These are phyloP conservation scores for Globisporangium iwayamae DNA, from an alignment of 352 stramenopile species.

Conservation along the genomic window DNA sequence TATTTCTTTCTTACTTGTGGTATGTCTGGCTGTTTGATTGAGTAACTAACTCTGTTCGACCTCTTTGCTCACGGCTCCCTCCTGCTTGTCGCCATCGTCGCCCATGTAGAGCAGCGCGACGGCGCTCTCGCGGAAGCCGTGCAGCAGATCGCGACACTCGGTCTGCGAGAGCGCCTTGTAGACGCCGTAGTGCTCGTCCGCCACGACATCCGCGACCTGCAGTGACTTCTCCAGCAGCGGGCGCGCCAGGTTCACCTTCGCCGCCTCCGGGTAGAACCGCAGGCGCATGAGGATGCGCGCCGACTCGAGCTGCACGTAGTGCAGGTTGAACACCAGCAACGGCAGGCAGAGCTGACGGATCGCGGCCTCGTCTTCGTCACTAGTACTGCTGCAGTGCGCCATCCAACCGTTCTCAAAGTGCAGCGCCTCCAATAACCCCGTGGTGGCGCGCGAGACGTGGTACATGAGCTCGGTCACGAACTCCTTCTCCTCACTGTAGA, in stretches of 20 bases:
- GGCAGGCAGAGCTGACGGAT: conserved; percentile 63
- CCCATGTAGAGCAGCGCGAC: conserved; percentile 35
- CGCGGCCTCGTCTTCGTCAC: conserved; percentile 35
- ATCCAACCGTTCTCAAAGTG: conserved; percentile 84
- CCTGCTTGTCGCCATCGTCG: too few species aligned
- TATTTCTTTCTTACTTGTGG: too few species aligned
- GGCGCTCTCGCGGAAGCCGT: conserved; percentile 64
- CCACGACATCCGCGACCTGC: conserved; percentile 72
- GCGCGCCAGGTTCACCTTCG: conserved; percentile 52
- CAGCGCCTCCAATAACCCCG: conserved; percentile 58
- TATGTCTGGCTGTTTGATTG: too few species aligned
- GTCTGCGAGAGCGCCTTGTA: conserved; percentile 53
- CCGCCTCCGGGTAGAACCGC: conserved; percentile 52
- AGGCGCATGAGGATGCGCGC: conserved; percentile 68
- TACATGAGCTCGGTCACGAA: conserved; percentile 76
- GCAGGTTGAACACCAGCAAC: conserved; percentile 62
- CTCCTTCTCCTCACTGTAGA: conserved; percentile 79
- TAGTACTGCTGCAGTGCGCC: conserved; percentile 33
- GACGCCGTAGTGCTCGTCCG: conserved; percentile 73
- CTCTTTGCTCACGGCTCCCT: too few species aligned
- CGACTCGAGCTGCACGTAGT: conserved; percentile 78
- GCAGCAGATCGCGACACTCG: conserved; percentile 64
- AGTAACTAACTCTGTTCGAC: too few species aligned
- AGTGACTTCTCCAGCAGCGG: conserved; percentile 72
- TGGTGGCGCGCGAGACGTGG: conserved; percentile 50